These are phyloP conservation scores for Penicillium occitanis DNA, from an alignment of 2,329 filamentous ascomycete genomes.

Conservation along the genomic window DNA sequence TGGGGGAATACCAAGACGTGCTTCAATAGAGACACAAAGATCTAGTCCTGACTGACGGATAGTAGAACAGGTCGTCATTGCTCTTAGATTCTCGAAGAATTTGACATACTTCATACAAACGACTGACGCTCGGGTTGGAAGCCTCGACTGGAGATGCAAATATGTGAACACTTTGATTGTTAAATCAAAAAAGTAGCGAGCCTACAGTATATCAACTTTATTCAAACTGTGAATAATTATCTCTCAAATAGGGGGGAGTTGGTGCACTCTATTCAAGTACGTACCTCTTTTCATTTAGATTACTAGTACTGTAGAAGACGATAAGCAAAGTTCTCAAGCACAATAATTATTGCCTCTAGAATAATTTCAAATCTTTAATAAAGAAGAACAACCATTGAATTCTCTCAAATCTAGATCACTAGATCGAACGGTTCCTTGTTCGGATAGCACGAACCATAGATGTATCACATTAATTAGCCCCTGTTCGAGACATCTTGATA, in stretches of 20 bases:
- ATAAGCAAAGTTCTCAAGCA: background rate
- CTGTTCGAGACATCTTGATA: constrained; percentile 4
- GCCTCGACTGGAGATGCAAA: background rate
- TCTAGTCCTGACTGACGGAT: background rate
- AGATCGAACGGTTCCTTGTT: background rate
- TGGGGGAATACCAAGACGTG: background rate
- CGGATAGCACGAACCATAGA: background rate
- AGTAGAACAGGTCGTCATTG: too few relatives aligned
- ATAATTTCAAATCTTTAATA: background rate
- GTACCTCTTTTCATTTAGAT: background rate
- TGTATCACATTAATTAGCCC: constrained; percentile 6
- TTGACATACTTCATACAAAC: background rate
- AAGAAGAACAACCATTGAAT: background rate
- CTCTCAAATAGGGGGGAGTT: background rate
- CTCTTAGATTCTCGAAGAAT: background rate
- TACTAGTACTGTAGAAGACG: background rate
- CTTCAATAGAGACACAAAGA: background rate
- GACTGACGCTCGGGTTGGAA: background rate
- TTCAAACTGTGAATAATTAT: background rate
- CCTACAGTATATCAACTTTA: background rate
- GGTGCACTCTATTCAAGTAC: background rate
- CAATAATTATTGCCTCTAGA: background rate
- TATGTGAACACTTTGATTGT: background rate
- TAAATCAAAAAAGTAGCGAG: background rate
- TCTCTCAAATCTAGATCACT: background rate